These are phyloP conservation scores for Boechera stricta DNA, from an alignment of 345 rosid species.

Conservation along the genomic window DNA sequence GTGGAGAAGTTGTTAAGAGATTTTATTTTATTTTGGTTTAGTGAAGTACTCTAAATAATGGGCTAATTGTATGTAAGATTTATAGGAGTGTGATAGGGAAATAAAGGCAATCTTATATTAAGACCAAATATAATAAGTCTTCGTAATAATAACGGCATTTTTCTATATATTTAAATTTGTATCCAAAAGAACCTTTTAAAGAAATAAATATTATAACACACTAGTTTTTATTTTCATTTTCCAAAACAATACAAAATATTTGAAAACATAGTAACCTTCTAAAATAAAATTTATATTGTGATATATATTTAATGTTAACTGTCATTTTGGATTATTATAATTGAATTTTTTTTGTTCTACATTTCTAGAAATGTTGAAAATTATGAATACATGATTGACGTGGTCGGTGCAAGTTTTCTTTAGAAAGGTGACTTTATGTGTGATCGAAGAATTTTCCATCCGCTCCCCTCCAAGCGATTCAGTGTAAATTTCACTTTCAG, in stretches of 20 bases:
- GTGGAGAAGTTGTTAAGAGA: conserved; percentile 40
- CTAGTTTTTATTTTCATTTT: neutral
- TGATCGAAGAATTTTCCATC: conserved; percentile 24
- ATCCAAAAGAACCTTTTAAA: neutral
- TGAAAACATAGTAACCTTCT: neutral
- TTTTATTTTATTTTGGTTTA: neutral
- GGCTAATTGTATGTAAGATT: conserved; percentile 26
- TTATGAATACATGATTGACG: conserved; percentile 18
- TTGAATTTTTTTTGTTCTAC: neutral
- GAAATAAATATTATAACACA: neutral
- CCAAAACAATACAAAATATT: neutral
- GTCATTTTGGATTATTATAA: neutral
- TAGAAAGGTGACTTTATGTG: conserved; percentile 42
- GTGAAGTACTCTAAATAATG: conserved; percentile 22
- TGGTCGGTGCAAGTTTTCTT: conserved; percentile 32
- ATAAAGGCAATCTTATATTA: conserved; percentile 5
- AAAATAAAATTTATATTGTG: neutral
- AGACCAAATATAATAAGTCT: neutral
- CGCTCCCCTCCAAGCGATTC: conserved; percentile 3
- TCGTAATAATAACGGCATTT: neutral
- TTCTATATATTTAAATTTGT: neutral
- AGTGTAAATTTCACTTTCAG: conserved; percentile 5
- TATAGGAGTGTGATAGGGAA: conserved; percentile 37
- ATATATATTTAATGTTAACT: neutral
- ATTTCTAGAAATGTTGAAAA: conserved; percentile 21